Conservation (phyloP, 495 filamentous ascomycete genomes). For the Arthonia radiata region DNA sequence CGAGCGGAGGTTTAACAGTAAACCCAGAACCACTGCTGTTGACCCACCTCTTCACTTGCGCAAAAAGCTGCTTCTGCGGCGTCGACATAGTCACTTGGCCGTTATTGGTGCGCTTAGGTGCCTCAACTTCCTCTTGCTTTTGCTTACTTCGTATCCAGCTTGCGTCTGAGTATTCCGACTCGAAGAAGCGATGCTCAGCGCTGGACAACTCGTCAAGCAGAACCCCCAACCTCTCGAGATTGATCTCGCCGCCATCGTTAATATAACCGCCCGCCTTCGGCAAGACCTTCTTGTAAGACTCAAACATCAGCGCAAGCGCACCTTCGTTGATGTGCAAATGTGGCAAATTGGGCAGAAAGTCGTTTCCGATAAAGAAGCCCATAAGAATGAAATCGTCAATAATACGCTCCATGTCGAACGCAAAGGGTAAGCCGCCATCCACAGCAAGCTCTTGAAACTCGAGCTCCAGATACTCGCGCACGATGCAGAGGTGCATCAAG, state of each 20-base stretch:
- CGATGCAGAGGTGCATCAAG: slow-evolving; percentile 87
- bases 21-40: slow-evolving; percentile 21
- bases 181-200: slow-evolving; percentile 78
- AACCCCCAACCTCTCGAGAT: slow-evolving; percentile 49
- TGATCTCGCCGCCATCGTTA: slow-evolving; percentile 82
- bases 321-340: slow-evolving; percentile 97
- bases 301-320: slow-evolving; percentile 87
- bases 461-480: slow-evolving; percentile 85
- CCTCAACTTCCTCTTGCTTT: slow-evolving; percentile 34
- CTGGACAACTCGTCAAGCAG: slow-evolving; percentile 62
- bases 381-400: slow-evolving; percentile 99
- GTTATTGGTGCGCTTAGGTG: slow-evolving; percentile 25
- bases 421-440: slow-evolving; percentile 46
- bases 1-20: slow-evolving; percentile 22
- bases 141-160: slow-evolving; percentile 80
- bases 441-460: slow-evolving; percentile 87
- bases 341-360: slow-evolving; percentile 92
- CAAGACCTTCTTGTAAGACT: slow-evolving; percentile 76
- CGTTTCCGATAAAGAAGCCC: slow-evolving; percentile 98
- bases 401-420: slow-evolving; percentile 83
- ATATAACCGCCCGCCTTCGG: slow-evolving; percentile 84
- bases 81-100: slow-evolving; percentile 53
- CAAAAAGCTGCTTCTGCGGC: slow-evolving; percentile 57
- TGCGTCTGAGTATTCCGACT: slow-evolving; percentile 65
- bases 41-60: slow-evolving; percentile 58